Percentiles rank a stretch among this genome's conserved stretches.
phyloP scores from a whole-genome alignment of 495 filamentous ascomycete species.

The Penicillium robsamsonii region DNA sequence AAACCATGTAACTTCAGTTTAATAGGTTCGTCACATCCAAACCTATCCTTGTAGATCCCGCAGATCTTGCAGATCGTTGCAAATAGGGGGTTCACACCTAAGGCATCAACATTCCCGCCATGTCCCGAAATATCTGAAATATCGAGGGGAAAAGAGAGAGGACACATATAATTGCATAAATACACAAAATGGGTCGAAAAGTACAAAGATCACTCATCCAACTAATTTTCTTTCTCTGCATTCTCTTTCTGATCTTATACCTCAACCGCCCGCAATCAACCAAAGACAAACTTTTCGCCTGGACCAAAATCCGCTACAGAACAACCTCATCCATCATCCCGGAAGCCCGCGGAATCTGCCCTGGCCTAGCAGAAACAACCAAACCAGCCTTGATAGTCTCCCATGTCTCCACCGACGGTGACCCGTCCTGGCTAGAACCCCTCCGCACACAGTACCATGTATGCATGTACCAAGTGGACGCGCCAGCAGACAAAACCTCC shows the following conservation, averaged over 20 bases:
- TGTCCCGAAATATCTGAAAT: not conserved
- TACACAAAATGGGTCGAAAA: slow-evolving; percentile 23
- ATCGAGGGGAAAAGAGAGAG: not conserved
- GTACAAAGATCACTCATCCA: slow-evolving; percentile 28
- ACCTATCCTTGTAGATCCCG: not conserved
- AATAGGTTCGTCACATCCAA: not conserved
- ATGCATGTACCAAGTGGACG: slow-evolving; percentile 57
- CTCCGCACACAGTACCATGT: slow-evolving; percentile 37
- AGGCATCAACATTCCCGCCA: slow-evolving; percentile 2
- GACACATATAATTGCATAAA: slow-evolving; percentile 7
- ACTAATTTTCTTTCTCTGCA: slow-evolving; percentile 28
- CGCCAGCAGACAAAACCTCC: slow-evolving; percentile 36
- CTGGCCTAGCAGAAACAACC: slow-evolving; percentile 28
- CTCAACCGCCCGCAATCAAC: slow-evolving; percentile 31
- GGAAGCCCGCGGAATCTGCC: slow-evolving; percentile 33
- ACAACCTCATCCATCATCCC: slow-evolving; percentile 29
- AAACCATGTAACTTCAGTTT: too few relatives aligned
- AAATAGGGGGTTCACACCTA: not conserved
- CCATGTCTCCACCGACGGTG: slow-evolving; percentile 35
- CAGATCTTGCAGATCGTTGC: not conserved
- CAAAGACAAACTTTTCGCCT: slow-evolving; percentile 30
- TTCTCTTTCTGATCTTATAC: slow-evolving; percentile 34
- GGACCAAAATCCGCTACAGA: slow-evolving; percentile 39
- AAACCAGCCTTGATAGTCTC: slow-evolving; percentile 44
- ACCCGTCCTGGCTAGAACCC: slow-evolving; percentile 35